These are phyloP conservation scores for Monotropa hypopitys DNA, from an alignment of 179 eudicot species.

Conservation along the genomic window DNA sequence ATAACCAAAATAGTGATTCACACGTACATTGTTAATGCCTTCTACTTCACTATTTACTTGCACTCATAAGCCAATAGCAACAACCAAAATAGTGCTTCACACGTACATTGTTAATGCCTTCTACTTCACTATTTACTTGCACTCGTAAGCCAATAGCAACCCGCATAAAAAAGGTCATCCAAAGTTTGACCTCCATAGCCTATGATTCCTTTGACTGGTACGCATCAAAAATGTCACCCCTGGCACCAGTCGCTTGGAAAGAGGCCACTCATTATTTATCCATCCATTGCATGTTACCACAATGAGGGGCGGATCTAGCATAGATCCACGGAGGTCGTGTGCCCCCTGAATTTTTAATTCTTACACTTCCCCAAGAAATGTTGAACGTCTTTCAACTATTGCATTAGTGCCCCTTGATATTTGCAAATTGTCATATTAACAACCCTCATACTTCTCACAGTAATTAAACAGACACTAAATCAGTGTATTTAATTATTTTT, in stretches of 20 bases:
- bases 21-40: neutral
- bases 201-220: neutral
- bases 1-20: neutral
- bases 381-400: too few relatives aligned
- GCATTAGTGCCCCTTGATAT: too few relatives aligned
- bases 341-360: too few relatives aligned
- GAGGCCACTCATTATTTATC: neutral
- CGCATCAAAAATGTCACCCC: neutral
- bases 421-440: too few relatives aligned
- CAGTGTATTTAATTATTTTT: too few relatives aligned
- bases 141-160: neutral
- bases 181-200: neutral
- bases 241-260: constrained; percentile 1
- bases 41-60: neutral
- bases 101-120: neutral
- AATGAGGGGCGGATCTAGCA: too few relatives aligned
- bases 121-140: neutral
- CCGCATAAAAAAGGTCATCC: neutral
- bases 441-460: too few relatives aligned
- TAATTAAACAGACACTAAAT: too few relatives aligned
- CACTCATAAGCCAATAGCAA: neutral
- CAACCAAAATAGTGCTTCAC: neutral
- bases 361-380: too few relatives aligned
- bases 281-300: neutral
- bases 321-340: too few relatives aligned